Conservation (phyloP, 2,329 filamentous ascomycete species). For the Cyanodermella asteris region DNA sequence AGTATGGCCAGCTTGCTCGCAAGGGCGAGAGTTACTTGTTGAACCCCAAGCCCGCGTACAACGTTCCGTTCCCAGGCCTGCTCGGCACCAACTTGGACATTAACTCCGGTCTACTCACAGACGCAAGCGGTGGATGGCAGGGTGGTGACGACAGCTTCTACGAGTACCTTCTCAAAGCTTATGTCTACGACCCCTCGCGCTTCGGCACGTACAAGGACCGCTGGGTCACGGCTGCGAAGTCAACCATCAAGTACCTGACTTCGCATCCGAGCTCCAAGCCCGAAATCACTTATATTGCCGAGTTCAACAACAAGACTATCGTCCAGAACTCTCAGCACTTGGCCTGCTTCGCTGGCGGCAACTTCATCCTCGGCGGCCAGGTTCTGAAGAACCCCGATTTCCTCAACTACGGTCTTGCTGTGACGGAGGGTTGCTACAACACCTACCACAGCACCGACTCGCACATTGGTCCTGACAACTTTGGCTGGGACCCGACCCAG, state of each 20-base stretch:
- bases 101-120: slow-evolving; percentile 41
- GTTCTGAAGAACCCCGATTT: slow-evolving; percentile 44
- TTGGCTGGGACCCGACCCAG: slow-evolving; percentile 35
- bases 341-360: slow-evolving; percentile 66
- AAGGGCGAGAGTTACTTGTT: slow-evolving; percentile 51
- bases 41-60: slow-evolving; percentile 35
- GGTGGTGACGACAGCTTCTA: slow-evolving; percentile 65
- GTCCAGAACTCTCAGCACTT: no score
- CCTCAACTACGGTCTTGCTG: slow-evolving; percentile 47
- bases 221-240: slow-evolving; percentile 56
- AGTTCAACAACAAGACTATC: slow-evolving; percentile 15
- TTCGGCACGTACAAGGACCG: slow-evolving; percentile 47
- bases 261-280: slow-evolving; percentile 45
- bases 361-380: slow-evolving; percentile 60
- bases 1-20: slow-evolving; percentile 44
- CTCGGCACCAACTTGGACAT: slow-evolving; percentile 47
- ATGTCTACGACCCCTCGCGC: slow-evolving; percentile 45
- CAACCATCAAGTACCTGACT: slow-evolving; percentile 46
- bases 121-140: slow-evolving; percentile 51
- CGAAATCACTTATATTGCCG: slow-evolving; percentile 43
- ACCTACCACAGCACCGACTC: slow-evolving; percentile 49
- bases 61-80: slow-evolving; percentile 56
- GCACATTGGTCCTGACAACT: slow-evolving; percentile 54
- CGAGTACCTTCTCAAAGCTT: slow-evolving; percentile 86
- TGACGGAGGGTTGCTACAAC: slow-evolving; percentile 51